phyloP scores from a whole-genome alignment of 441 rosid species.

The Lepidium campestre region DNA sequence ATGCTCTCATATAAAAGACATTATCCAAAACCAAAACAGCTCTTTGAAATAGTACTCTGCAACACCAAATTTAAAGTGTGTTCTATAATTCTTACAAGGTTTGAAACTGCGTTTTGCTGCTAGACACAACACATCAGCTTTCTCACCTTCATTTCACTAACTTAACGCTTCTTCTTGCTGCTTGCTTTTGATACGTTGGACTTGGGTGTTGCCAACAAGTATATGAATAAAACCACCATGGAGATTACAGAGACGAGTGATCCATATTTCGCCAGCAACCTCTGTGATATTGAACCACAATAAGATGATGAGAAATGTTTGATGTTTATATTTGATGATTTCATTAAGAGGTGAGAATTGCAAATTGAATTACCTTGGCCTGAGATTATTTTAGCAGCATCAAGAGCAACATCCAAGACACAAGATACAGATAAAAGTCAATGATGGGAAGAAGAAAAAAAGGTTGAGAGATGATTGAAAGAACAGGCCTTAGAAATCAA shows the following conservation, averaged over 20 bases:
- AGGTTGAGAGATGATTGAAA: background rate
- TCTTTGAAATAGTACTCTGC: constrained; percentile 6
- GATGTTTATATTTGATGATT: background rate
- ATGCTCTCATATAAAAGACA: constrained; percentile 6
- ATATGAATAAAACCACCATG: constrained; percentile 63
- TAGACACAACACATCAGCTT: constrained; percentile 10
- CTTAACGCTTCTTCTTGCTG: constrained; percentile 81
- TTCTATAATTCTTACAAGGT: constrained; percentile 20
- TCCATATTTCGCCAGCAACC: constrained; percentile 65
- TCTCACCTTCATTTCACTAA: background rate
- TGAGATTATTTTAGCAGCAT: constrained; percentile 25
- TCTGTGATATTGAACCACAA: constrained; percentile 18
- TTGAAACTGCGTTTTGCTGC: constrained; percentile 12
- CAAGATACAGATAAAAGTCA: constrained; percentile 15
- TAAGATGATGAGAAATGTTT: background rate
- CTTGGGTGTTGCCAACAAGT: constrained; percentile 54
- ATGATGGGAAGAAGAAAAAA: constrained; percentile 1
- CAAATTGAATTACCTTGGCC: constrained; percentile 69
- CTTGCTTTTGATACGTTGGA: constrained; percentile 43
- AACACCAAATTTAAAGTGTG: constrained; percentile 18
- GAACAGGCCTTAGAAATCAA: background rate
- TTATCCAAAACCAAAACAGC: constrained; percentile 16
- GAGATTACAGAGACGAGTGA: constrained; percentile 71
- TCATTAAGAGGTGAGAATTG: background rate
- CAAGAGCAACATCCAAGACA: constrained; percentile 38